Evolutionary conservation across 371 early-diverging fungal species (phyloP), one percentile per base, ranked within the genome.

Genomic region (Zychaea mexicana): DNA sequence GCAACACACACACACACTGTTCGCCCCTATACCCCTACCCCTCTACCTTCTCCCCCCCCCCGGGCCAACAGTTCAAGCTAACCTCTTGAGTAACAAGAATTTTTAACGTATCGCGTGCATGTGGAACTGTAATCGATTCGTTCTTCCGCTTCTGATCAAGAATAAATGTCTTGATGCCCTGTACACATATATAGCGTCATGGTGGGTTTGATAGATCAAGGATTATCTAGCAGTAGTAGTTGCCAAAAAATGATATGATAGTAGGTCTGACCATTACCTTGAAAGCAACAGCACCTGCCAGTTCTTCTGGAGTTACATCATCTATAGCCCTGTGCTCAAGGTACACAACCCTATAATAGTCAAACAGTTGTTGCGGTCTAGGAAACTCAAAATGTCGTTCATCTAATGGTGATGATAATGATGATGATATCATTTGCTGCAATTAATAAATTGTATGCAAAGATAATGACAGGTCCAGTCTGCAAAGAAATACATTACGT

Each of bases 241-340:
- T 15, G 17, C 15, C 3, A 17, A 33, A 38, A 26, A 52, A 13
- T 28, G 17, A 27, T 21, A n/a, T 4, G 3, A 45, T n/a, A n/a
- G 32, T 39, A 22, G 3, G 49, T 27, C 13, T 13, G 1, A 22
- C 49, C 26, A 28, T 57, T 67, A 71, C 77, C 63, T 83, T 80
- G 66, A 81, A 88, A 17, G 84, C 86, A 61, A 83, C 84, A 45
- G 87, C 88, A 28, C 86, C 89, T 26, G 85, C 87, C 21, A 83
- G 54, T 39, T 77, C 57, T 28, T 73, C 70, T 10, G 54, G 54
- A 0, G 79, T 68, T 13, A 72, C 33, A 46, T 75, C 65, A 5
- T 58, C 47, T 22, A 60, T 59, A 3, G n/a, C n/a, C n/a, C 15
- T 42, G 42, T 61, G 52, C 21, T 72, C 64, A n/a, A 69, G 60